Evolutionary conservation across 352 stramenopile genomes (phyloP), one percentile per base, ranked within the genome.

Genomic region (Phytophthora nicotianae): DNA sequence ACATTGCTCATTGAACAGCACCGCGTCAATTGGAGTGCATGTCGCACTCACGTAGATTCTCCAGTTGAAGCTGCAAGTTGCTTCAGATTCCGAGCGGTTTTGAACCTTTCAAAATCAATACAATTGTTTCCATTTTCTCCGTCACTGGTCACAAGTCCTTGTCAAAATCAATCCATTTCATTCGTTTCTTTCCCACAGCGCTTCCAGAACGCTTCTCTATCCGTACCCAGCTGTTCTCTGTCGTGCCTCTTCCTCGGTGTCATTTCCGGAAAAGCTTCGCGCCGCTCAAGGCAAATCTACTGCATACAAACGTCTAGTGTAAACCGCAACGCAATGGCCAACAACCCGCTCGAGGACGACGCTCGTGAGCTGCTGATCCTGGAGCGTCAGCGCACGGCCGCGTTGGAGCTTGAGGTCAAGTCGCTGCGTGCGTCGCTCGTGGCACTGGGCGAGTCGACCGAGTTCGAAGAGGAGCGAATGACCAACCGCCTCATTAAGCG

Each of bases 401-500:
- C 75, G 41, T 65, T 93, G 29, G 84, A 93, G 66, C 53, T 50
- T 23, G 84, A 93, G 41, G 80, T 90, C 4, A 88, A 87, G 72
- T 60, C 74, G 32, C 73, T 93, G 16, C 79, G 79, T 27, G 77
- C 85, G 41, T 72, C 82, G 42, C 76, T 95, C 8, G 86, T 95
- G 62, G 79, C 83, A 20, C 71, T 95, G 66, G 83, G 87, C 61
- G 86, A 93, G 69, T 89, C 81, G 50, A 93, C 87, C 4, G 87
- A 95, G 58, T 82, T 89, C 50, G 84, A 91, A 50, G 87, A 95
- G 64, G 87, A 95, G 61, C 79, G 83, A 35, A 87, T 95, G 32
- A 87, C 85, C 38, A 95, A 95, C 72, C 82, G 83, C 21, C 70
- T 95, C 4, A 90, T 95, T 9, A 90, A 91, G 61, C 81, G 87